Evolutionary conservation across 805 yeast species (phyloP).

Genomic region (Lachancea sp.): DNA sequence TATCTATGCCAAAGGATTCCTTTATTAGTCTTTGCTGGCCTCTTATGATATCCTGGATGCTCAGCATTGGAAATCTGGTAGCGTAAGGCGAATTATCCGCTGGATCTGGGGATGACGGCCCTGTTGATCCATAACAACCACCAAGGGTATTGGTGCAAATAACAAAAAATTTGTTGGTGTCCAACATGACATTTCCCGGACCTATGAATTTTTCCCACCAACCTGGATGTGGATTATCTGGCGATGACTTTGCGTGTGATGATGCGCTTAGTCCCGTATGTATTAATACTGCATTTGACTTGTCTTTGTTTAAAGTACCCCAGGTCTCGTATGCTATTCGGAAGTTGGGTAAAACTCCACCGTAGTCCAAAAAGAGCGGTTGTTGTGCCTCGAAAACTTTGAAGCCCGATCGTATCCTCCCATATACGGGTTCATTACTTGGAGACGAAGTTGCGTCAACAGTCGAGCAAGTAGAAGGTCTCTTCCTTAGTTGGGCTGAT

Average conservation of each 20-base stretch:
- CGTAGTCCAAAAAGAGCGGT: slow-evolving; percentile 73
- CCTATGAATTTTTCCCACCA: slow-evolving; percentile 98
- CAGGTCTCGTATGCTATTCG: slow-evolving; percentile 90
- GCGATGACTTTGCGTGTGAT: slow-evolving; percentile 84
- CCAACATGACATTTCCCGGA: slow-evolving; percentile 62
- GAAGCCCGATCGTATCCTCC: slow-evolving; percentile 63
- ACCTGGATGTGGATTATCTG: slow-evolving; percentile 61
- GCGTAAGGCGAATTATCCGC: slow-evolving; percentile 63
- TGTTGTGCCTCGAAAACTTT: slow-evolving; percentile 46
- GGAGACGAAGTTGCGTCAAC: slow-evolving; percentile 17
- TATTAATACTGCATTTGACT: slow-evolving; percentile 66
- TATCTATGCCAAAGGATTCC: slow-evolving; percentile 54
- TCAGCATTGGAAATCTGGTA: slow-evolving; percentile 79
- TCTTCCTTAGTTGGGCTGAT: slow-evolving; percentile 29
- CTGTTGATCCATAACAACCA: slow-evolving; percentile 93
- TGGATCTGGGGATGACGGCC: slow-evolving; percentile 79
- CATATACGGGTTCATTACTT: slow-evolving; percentile 79
- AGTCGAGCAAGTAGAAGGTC: slow-evolving; percentile 4
- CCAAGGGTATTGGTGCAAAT: slow-evolving; percentile 90
- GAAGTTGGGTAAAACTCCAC: slow-evolving; percentile 66
- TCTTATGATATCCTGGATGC: slow-evolving; percentile 84
- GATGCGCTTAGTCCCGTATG: slow-evolving; percentile 93
- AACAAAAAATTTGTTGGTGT: slow-evolving; percentile 73
- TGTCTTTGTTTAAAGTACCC: slow-evolving; percentile 63
- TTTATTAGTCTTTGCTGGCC: slow-evolving; percentile 70